Percentiles rank a stretch among this genome's conserved stretches.
Conservation (phyloP, 495 filamentous ascomycete genomes). For the Trichoderma parareesei region DNA sequence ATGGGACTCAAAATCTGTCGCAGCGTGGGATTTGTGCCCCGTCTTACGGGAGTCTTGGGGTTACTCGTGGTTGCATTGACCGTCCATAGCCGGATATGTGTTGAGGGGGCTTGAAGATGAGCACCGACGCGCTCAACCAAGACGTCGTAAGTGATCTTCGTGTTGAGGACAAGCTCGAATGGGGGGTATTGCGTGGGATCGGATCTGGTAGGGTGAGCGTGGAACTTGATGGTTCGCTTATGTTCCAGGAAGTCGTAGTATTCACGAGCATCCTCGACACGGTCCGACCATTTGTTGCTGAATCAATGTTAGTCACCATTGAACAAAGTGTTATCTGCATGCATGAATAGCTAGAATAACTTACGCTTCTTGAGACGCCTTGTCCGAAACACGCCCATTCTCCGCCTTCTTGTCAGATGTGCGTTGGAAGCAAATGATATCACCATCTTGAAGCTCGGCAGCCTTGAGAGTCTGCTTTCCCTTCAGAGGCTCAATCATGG, state of each 20-base stretch:
- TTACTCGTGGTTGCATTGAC: constrained; percentile 66
- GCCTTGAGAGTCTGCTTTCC: constrained; percentile 77
- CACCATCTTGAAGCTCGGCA: constrained; percentile 93
- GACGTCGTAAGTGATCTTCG: constrained; percentile 86
- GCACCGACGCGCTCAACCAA: constrained; percentile 81
- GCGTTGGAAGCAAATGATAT: constrained; percentile 91
- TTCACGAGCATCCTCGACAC: constrained; percentile 58
- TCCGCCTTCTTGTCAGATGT: constrained; percentile 38
- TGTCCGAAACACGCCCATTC: constrained; percentile 18
- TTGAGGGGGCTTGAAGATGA: constrained; percentile 64
- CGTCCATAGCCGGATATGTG: constrained; percentile 83
- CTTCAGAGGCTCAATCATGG: constrained; percentile 94
- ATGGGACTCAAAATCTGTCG: constrained; percentile 61
- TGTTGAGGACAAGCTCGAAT: constrained; percentile 69
- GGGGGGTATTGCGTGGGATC: constrained; percentile 41
- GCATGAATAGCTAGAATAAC: background rate
- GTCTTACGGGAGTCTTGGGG: constrained; percentile 67
- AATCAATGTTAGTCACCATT: constrained; percentile 19
- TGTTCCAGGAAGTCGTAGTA: constrained; percentile 92
- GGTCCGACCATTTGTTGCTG: constrained; percentile 25
- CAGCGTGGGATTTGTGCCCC: constrained; percentile 54
- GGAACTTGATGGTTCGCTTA: constrained; percentile 63
- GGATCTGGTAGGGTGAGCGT: constrained; percentile 45
- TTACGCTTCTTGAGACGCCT: constrained; percentile 22
- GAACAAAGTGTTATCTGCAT: background rate